Evolutionary conservation across 2,329 filamentous ascomycete genomes (phyloP), one percentile per base, ranked within the genome.

Genomic region (Scedosporium minutisporum): DNA sequence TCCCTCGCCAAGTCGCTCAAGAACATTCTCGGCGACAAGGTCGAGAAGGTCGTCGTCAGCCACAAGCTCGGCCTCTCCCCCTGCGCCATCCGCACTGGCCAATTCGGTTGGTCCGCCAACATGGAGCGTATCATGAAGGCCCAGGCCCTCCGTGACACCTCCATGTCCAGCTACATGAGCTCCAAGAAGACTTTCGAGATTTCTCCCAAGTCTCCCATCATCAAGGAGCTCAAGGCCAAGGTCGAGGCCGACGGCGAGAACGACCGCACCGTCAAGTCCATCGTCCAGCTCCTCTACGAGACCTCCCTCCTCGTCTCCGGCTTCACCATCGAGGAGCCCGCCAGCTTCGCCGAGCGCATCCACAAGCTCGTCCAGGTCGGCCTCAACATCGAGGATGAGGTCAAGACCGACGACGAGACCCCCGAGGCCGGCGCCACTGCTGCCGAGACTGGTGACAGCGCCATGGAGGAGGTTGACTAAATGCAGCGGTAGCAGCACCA

Each of bases 51-150:
- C 48, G 93, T 99, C 67, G 93, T 99, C 77, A 93, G 88, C 69
- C 91, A 97, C 90, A 97, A 97, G 89, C 88, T 99, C 65, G 87
- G 90, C 71, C 90, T 89, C 75, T 86, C 95, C 68, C 95, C 95
- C 74, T 97, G 95, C 80, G 95, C 95, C 77, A 97, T 99, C 85
- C 93, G 95, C 79, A 99, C 95, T 70, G 95, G 95, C 74, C 95
- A 97, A 82, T 99, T 99, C 79, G 95, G 95, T 81, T 99, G 95
- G 95, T 97, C 93, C 64, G 95, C 95, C 76, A 99, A 99, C 87
- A 99, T 99, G 95, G 95, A 99, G 87, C 95, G 95, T 85, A 99
- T 99, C 88, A 99, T 99, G 95, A 99, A 99, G 89, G 95, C 95
- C 29, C 95, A 99, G 85, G 95, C 95, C 74, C 93, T 99, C 74